A percentile compares a stretch with the other conserved stretches of the same genome.
phyloP scores from a whole-genome alignment of 805 yeast species.

The Peterozyma xylosa region DNA sequence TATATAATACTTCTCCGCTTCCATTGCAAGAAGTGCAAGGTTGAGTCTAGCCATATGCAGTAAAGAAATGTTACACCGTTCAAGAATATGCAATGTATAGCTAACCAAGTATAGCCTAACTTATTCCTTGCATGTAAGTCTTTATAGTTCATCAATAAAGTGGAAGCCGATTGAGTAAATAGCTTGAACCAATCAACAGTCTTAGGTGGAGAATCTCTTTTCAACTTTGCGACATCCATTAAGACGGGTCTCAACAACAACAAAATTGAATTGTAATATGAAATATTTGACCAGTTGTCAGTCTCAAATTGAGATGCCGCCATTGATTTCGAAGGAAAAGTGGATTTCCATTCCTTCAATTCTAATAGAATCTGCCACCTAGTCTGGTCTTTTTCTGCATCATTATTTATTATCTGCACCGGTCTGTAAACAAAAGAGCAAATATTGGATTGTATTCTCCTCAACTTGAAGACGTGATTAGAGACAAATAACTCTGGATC shows the following conservation, averaged over 20 bases:
- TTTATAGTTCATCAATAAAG: conserved; percentile 21
- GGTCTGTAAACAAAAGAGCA: conserved; percentile 26
- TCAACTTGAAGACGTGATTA: conserved; percentile 21
- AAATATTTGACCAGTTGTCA: conserved; percentile 23
- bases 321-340: conserved; percentile 19
- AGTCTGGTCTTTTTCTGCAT: conserved; percentile 19
- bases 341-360: conserved; percentile 23
- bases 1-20: conserved; percentile 16
- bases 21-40: conserved; percentile 17
- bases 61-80: conserved; percentile 23
- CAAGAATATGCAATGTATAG: conserved; percentile 24
- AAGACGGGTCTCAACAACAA: conserved; percentile 23
- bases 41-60: conserved; percentile 23
- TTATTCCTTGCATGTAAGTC: conserved; percentile 17
- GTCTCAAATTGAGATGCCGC: conserved; percentile 23
- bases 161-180: conserved; percentile 23
- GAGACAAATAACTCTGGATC: conserved; percentile 16
- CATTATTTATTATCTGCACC: conserved; percentile 10
- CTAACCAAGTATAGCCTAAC: conserved; percentile 21
- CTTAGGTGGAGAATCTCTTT: conserved; percentile 13
- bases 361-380: conserved; percentile 22
- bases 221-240: conserved; percentile 14
- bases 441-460: conserved; percentile 25
- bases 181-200: conserved; percentile 24
- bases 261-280: conserved; percentile 25